These are phyloP conservation scores for Lactarius indigo DNA, from an alignment of 768 basidiomycete genomes.

Conservation along the genomic window DNA sequence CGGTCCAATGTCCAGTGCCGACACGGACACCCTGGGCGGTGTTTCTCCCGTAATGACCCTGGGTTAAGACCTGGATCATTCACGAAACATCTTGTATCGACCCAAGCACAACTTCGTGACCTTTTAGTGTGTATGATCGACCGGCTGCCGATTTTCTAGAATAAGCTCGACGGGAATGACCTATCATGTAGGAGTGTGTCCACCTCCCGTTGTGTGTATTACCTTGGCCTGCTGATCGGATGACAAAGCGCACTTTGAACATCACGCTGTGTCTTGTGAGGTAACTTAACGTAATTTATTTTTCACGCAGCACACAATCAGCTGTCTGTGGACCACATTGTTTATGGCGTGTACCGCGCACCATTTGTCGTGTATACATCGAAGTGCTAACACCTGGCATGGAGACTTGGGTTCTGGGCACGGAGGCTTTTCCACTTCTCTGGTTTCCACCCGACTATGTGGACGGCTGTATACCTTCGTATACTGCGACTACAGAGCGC, in stretches of 20 bases:
- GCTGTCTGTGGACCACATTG: not conserved
- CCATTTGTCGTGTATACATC: not conserved
- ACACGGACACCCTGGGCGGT: not conserved
- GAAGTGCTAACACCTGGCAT: not conserved
- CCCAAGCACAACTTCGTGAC: not conserved
- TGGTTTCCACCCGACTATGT: not conserved
- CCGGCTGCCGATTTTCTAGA: not conserved
- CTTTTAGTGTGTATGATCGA: not conserved
- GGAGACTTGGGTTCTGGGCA: not conserved
- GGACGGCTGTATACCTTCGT: not conserved
- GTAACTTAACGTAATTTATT: constrained; percentile 12
- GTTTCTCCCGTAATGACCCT: not conserved
- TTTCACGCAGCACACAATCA: constrained; percentile 2
- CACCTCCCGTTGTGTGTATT: not conserved
- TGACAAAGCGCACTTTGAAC: constrained; percentile 2
- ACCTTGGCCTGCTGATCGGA: constrained; percentile 5
- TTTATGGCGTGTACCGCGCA: not conserved
- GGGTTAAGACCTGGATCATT: not conserved
- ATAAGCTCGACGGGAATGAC: not conserved
- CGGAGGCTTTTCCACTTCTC: not conserved
- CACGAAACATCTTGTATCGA: not conserved
- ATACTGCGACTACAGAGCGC: not conserved
- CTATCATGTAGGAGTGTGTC: not conserved
- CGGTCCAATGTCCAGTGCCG: not conserved
- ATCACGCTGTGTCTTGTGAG: constrained; percentile 13